Percentiles rank a stretch among this genome's conserved stretches.
phyloP scores from a whole-genome alignment of 148 eudicot species.

The Chenopodium suecicum region DNA sequence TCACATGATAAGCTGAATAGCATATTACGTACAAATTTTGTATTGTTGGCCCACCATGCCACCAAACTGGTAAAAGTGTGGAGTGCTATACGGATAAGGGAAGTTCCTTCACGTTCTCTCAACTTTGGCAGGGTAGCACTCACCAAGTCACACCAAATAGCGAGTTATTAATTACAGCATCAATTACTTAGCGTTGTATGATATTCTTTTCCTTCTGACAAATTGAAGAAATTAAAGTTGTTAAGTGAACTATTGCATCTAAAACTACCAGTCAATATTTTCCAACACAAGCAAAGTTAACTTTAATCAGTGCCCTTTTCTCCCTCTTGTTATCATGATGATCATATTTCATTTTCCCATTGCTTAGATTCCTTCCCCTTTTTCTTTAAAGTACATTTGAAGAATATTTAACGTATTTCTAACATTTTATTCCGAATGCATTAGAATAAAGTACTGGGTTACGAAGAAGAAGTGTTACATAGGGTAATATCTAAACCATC shows the following conservation, averaged over 20 bases:
- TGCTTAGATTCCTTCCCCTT: not conserved
- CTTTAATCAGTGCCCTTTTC: not conserved
- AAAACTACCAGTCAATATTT: not conserved
- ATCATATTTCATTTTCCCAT: not conserved
- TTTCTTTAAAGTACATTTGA: no score
- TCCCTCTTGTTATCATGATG: not conserved
- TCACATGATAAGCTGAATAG: not conserved
- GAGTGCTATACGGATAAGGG: not conserved
- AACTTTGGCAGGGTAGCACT: not conserved
- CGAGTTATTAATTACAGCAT: no score
- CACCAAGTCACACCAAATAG: no score
- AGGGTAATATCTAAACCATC: no score
- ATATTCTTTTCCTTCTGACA: slow-evolving; percentile 1
- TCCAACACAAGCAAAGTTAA: slow-evolving; percentile 24
- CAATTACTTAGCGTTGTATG: not conserved
- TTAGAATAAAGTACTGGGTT: no score
- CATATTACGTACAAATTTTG: no score
- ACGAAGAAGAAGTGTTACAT: no score
- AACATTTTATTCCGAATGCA: no score
- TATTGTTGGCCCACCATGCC: slow-evolving; percentile 3
- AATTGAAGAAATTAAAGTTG: not conserved
- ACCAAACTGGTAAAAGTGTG: not conserved
- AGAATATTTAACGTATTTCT: no score
- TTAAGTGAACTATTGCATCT: not conserved
- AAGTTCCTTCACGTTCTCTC: not conserved